Conservation (phyloP, 805 yeast genomes). For the Lachancea cidri region DNA sequence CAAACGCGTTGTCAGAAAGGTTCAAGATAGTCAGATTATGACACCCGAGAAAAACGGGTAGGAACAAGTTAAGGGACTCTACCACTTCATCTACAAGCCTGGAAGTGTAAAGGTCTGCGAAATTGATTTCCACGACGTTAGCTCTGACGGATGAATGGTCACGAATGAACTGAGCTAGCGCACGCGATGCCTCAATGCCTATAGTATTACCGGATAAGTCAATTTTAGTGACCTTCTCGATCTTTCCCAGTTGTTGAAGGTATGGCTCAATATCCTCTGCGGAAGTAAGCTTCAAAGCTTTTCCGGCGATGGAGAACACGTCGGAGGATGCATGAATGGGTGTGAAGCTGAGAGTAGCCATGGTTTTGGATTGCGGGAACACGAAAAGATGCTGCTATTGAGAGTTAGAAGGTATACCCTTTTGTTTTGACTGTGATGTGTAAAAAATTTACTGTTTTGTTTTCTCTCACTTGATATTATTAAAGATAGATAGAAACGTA, state of each 20-base stretch:
- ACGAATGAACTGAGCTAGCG: conserved; percentile 53
- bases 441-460: no score
- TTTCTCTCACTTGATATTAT: no score
- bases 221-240: conserved; percentile 42
- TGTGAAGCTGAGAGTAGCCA: conserved; percentile 39
- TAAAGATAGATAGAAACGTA: neutral
- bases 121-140: conserved; percentile 62
- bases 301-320: conserved; percentile 62
- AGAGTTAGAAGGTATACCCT: neutral
- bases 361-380: conserved; percentile 10
- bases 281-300: conserved; percentile 70
- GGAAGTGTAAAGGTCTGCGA: conserved; percentile 93
- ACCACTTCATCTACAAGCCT: conserved; percentile 94
- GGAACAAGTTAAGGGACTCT: conserved; percentile 62
- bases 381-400: neutral
- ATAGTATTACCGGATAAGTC: conserved; percentile 92
- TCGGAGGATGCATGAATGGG: conserved; percentile 42
- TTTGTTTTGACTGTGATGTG: no score
- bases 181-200: conserved; percentile 82
- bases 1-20: conserved; percentile 93
- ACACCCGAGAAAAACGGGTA: conserved; percentile 67
- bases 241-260: conserved; percentile 47
- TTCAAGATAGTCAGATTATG: conserved; percentile 68
- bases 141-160: conserved; percentile 33
- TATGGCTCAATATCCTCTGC: conserved; percentile 69